These are phyloP conservation scores for Leptographium procerum DNA, from an alignment of 2,329 filamentous ascomycete species.

Conservation along the genomic window DNA sequence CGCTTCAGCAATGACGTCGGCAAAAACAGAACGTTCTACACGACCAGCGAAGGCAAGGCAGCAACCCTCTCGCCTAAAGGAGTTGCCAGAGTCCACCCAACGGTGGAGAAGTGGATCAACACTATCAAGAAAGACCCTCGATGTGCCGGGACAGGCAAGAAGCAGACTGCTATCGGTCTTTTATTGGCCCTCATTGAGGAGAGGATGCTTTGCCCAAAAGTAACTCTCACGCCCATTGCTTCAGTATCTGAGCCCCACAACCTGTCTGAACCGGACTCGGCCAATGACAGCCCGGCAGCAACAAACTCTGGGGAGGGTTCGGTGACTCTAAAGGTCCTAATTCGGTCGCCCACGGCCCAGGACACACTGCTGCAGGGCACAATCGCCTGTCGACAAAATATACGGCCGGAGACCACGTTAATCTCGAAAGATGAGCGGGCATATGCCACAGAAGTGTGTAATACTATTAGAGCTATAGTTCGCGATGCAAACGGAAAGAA, in stretches of 20 bases:
- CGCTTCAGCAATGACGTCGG: background rate
- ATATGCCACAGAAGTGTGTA: background rate
- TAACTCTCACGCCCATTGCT: background rate
- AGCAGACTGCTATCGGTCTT: background rate
- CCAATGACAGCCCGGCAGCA: background rate
- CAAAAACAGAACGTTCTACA: background rate
- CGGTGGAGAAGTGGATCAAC: background rate
- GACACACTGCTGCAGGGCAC: no score
- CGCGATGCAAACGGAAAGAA: background rate
- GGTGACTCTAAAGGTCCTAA: background rate
- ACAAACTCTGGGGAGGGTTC: background rate
- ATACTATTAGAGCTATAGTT: background rate
- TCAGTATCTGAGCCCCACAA: background rate
- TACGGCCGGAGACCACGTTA: background rate
- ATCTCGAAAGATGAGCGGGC: background rate
- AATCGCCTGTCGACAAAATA: background rate
- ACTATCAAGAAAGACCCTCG: background rate
- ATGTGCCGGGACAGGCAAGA: background rate
- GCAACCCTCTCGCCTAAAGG: background rate
- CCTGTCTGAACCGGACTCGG: background rate
- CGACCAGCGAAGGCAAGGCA: background rate
- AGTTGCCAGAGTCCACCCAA: background rate
- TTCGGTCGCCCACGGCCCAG: background rate
- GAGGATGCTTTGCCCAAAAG: background rate
- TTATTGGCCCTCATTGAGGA: background rate